phyloP scores from a whole-genome alignment of 148 eudicot genomes.

The Rhododendron henanense region DNA sequence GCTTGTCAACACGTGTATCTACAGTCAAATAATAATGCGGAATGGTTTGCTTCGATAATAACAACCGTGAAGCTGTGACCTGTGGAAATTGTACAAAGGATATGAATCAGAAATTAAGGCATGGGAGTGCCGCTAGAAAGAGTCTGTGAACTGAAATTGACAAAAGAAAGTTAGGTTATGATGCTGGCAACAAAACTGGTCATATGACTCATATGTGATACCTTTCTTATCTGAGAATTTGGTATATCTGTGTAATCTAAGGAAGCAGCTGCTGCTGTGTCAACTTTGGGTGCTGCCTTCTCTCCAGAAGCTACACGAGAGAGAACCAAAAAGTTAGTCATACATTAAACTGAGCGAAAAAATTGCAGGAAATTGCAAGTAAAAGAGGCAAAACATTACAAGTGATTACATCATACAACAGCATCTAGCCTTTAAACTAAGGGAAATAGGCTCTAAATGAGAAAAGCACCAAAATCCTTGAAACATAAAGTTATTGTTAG shows the following conservation, averaged over 20 bases:
- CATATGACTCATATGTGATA: slow-evolving; percentile 9
- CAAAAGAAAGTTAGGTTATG: neutral
- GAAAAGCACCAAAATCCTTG: neutral
- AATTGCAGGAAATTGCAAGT: neutral
- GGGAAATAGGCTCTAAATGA: neutral
- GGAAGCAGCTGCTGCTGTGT: slow-evolving; percentile 28
- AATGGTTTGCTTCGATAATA: slow-evolving; percentile 83
- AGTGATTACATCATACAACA: neutral
- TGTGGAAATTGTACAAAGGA: slow-evolving; percentile 23
- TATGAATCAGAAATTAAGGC: slow-evolving; percentile 8
- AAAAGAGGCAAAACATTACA: neutral
- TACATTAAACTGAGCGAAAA: neutral
- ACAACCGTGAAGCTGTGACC: slow-evolving; percentile 82
- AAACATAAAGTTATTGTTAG: neutral
- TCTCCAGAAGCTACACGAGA: slow-evolving; percentile 60
- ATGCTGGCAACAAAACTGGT: neutral
- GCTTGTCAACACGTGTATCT: slow-evolving; percentile 84
- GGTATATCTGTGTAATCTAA: slow-evolving; percentile 76
- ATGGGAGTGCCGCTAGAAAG: neutral
- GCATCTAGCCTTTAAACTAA: neutral
- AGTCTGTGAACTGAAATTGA: neutral
- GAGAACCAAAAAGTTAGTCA: neutral
- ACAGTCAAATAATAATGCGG: slow-evolving; percentile 85
- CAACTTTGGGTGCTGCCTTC: slow-evolving; percentile 52
- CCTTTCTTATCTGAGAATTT: slow-evolving; percentile 89